Conservation (phyloP, 495 filamentous ascomycete genomes). For the Neurospora pannonica region DNA sequence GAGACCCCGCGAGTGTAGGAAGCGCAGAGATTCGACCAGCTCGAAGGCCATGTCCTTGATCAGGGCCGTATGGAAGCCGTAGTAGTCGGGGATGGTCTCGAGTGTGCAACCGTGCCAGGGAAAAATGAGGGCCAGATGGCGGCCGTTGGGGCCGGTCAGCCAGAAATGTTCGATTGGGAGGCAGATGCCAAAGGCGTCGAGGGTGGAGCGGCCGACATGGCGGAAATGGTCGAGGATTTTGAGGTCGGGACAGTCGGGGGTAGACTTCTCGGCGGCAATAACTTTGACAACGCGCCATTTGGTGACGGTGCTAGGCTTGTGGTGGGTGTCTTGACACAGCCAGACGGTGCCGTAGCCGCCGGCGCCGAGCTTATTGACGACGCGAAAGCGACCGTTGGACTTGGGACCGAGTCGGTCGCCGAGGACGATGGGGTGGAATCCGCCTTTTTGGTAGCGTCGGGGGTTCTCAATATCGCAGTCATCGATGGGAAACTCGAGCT, state of each 20-base stretch:
- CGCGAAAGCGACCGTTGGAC: conserved; percentile 18
- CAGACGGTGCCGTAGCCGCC: conserved; percentile 41
- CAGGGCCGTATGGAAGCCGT: conserved; percentile 2
- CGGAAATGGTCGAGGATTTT: conserved; percentile 4
- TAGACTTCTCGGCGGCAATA: conserved; percentile 7
- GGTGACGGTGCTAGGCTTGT: not conserved
- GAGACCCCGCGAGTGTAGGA: not conserved
- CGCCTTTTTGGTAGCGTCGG: not conserved
- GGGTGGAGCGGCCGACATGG: not conserved
- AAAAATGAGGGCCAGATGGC: conserved; percentile 26
- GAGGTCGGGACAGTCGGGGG: conserved; percentile 7
- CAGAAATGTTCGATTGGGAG: conserved; percentile 22
- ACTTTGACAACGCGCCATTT: conserved; percentile 23
- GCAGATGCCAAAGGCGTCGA: conserved; percentile 8
- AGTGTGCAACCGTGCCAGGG: conserved; percentile 12
- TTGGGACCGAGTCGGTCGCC: not conserved
- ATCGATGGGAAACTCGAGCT: not conserved
- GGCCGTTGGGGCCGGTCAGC: conserved; percentile 30
- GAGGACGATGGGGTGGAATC: not conserved
- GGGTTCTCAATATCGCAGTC: not conserved
- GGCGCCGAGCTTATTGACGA: conserved; percentile 40
- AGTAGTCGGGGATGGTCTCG: not conserved
- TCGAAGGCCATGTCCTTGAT: not conserved
- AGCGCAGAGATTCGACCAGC: not conserved
- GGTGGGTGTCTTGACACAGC: conserved; percentile 32